Evolutionary conservation across 371 early-diverging fungal species (phyloP), one percentile per base, ranked within the genome.

Genomic region (Mortierella sp.): DNA sequence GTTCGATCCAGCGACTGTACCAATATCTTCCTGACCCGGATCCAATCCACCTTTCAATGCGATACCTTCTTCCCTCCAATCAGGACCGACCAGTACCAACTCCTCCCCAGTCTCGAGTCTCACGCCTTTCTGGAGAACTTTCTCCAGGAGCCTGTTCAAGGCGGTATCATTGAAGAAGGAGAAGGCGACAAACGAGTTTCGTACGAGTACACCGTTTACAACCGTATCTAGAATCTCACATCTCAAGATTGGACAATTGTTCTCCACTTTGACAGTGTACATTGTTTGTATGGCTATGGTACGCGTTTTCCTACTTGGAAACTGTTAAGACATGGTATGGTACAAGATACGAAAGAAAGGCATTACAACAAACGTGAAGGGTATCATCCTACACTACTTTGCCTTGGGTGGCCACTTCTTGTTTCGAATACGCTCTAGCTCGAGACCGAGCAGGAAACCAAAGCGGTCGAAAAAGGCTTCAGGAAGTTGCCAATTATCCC

Each of bases 51-150:
- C 7, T 65, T 84, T 8, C 67, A 79, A 29, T 91, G 90, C 54
- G 93, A 93, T 71, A 80, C 88, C 0, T 92, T 88, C 63, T 89
- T 93, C 63, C 90, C 91, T 6, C 70, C 68, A 8, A 79, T 90
- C 47, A 76, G 77, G 21, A 34, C 39, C 0, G 17, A 67, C 2
- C 60, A 64, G 1, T 50, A 65, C 40, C 34, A 37, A 1, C 22
- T 69, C 6, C 34, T 68, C 24, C 37, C 59, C 14, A 59, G 72
- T 1, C 77, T 81, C 45, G 60, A 82, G 22, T 57, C 43, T 28
- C 59, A 59, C 27, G 14, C 49, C 3, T 50, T 59, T 22, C 19
- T 59, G 50, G 59, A 59, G 13, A 14, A 59, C 25, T 59, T 41
- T 21, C 43, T 59, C 4, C 51, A 59, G 14, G 59, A 59, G 12